Percentiles rank a stretch among this genome's conserved stretches.
Conservation (phyloP, 2,329 filamentous ascomycete genomes). For the Ophiocordyceps camponoti-saundersi region DNA sequence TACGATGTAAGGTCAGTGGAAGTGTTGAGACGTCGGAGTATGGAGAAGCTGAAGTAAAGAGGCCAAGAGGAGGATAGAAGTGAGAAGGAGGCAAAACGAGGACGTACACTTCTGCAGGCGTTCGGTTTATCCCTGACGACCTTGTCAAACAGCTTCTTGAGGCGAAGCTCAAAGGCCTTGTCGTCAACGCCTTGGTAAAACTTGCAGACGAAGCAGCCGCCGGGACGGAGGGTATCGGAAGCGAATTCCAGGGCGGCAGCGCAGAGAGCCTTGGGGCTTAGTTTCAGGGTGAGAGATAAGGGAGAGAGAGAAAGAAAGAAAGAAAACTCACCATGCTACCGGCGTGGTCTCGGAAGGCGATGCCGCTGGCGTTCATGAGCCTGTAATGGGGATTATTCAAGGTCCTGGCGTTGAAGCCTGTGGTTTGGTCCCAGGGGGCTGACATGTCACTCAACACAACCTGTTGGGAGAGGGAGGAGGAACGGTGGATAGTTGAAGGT, state of each 20-base stretch:
- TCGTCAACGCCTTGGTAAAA: slow-evolving; percentile 91
- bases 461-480: slow-evolving; percentile 13
- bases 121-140: slow-evolving; percentile 85
- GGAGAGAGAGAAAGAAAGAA: background rate
- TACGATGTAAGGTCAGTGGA: slow-evolving; percentile 3
- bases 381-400: slow-evolving; percentile 91
- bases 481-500: background rate
- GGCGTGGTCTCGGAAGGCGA: slow-evolving; percentile 70
- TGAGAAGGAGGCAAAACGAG: background rate
- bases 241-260: slow-evolving; percentile 70
- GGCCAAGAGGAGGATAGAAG: background rate
- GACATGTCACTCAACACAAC: slow-evolving; percentile 98
- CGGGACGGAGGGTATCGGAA: slow-evolving; percentile 63
- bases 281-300: background rate
- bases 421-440: slow-evolving; percentile 77
- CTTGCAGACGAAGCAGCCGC: slow-evolving; percentile 91
- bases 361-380: slow-evolving; percentile 98
- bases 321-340: slow-evolving; percentile 65
- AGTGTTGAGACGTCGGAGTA: too few relatives aligned
- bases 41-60: too few relatives aligned
- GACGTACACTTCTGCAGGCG: slow-evolving; percentile 64
- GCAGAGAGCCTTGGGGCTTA: slow-evolving; percentile 61
- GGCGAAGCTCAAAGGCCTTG: slow-evolving; percentile 54
- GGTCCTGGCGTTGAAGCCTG: slow-evolving; percentile 67
- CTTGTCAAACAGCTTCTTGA: slow-evolving; percentile 61